Evolutionary conservation across 2,329 filamentous ascomycete genomes (phyloP), one percentile per base, ranked within the genome.

Genomic region (Penicillium freii): DNA sequence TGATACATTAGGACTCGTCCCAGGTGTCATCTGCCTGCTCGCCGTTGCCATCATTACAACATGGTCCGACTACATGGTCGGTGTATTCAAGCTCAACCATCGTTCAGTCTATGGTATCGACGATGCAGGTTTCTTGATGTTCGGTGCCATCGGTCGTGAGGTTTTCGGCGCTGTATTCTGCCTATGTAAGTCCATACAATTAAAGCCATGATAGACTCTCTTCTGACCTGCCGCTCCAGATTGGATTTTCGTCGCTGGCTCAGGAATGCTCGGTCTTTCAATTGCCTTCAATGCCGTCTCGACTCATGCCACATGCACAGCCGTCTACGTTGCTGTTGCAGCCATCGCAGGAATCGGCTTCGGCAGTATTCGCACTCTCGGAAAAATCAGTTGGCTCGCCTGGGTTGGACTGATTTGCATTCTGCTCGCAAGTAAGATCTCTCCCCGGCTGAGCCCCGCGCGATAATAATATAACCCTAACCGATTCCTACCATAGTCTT

Each of bases 41-140:
- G 54, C 63, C 3, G 74, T 82, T 29, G 75, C 71, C 1, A 57
- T 31, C 21, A 79, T 81, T 60, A 81, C 79, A 0, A 78, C 76
- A 2, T 82, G 80, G 80, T 80, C 78, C 2, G 72, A 74, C 51
- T 81, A 79, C 59, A 78, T 81, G 25, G 71, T 82, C 11, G 80
- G 64, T 2, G 47, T 52, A 3, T 84, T 84, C 72, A 84, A 84
- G 64, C 62, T 82, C 33, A 72, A 74, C 15, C 82, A 84, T 63
- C 78, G 79, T 1, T 75, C 83, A 58, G 81, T 84, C 3, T 83
- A 85, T 63, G 80, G 79, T 51, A 84, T 84, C 72, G 82, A 82
- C 42, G 82, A 85, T 60, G 82, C 81, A 0, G 82, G 82, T 17
- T 71, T 71, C 47, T 77, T 84, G 54, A 73, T 85, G 23, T 82